Percentiles rank a stretch among this genome's conserved stretches.
Conservation (phyloP, 164 flowering plant species). For the Kingdonia uniflora region DNA sequence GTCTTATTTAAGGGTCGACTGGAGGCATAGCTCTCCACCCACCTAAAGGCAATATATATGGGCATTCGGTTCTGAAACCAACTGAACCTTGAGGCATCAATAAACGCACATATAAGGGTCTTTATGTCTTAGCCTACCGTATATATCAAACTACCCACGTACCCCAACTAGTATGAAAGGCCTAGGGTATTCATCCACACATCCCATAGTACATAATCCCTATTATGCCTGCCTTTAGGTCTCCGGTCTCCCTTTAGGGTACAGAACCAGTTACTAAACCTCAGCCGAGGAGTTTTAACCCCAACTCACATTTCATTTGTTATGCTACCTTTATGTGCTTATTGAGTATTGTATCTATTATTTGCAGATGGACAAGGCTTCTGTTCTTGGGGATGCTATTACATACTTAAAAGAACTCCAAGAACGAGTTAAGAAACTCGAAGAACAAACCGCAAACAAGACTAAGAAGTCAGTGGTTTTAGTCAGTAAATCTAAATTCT, state of each 20-base stretch:
- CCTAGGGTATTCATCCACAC: too few relatives aligned
- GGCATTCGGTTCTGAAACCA: too few relatives aligned
- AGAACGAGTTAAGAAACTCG: slow-evolving; percentile 58
- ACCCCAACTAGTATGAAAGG: too few relatives aligned
- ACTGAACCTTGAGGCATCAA: too few relatives aligned
- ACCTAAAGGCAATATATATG: neutral
- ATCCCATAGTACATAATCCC: too few relatives aligned
- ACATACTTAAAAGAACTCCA: slow-evolving; percentile 79
- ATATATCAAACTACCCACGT: too few relatives aligned
- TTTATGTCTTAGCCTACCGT: too few relatives aligned
- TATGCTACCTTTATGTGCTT: neutral
- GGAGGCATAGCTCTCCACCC: neutral
- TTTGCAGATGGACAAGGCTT: slow-evolving; percentile 80
- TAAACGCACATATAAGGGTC: too few relatives aligned
- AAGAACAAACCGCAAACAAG: slow-evolving; percentile 51
- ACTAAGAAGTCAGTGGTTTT: slow-evolving; percentile 56
- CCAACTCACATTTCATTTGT: neutral
- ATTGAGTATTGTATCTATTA: neutral
- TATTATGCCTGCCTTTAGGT: too few relatives aligned
- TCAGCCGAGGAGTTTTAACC: too few relatives aligned
- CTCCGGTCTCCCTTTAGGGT: too few relatives aligned
- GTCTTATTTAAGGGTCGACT: neutral
- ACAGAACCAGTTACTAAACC: neutral
- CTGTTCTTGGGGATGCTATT: slow-evolving; percentile 80
- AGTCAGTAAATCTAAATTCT: slow-evolving; percentile 24